phyloP scores from a whole-genome alignment of 2,329 filamentous ascomycete species.

The Hypoxylon rubiginosum region DNA sequence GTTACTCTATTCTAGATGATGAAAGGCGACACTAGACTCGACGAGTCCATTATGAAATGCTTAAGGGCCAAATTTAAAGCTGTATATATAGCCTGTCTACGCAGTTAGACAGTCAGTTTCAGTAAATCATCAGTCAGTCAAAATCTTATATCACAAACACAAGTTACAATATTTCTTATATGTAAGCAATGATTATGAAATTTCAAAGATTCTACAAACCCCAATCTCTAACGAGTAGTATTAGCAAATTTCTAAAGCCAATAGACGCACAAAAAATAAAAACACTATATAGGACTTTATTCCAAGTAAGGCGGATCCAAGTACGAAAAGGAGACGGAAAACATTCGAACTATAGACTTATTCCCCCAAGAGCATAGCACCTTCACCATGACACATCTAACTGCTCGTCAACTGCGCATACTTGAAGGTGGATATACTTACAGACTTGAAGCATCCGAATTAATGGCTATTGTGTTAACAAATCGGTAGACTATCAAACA shows the following conservation, averaged over 20 bases:
- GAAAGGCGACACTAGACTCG: not conserved
- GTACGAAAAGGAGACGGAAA: no score
- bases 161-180: not conserved
- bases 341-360: no score
- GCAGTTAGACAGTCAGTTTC: not conserved
- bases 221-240: no score
- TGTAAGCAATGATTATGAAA: no score
- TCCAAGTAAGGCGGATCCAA: no score
- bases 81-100: constrained; percentile 1
- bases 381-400: not conserved
- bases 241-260: no score
- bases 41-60: not conserved
- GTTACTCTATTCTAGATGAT: constrained; percentile 25
- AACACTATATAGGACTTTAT: no score
- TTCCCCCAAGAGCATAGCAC: no score
- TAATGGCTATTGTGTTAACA: not conserved
- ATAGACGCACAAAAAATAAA: no score
- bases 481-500: not conserved
- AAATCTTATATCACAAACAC: not conserved
- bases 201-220: no score
- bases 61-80: not conserved
- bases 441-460: not conserved
- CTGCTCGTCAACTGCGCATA: constrained; percentile 2
- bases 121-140: not conserved
- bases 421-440: constrained; percentile 10